Base-by-base conservation (phyloP, 441 rosid species). In the Adansonia grandidieri region DNA sequence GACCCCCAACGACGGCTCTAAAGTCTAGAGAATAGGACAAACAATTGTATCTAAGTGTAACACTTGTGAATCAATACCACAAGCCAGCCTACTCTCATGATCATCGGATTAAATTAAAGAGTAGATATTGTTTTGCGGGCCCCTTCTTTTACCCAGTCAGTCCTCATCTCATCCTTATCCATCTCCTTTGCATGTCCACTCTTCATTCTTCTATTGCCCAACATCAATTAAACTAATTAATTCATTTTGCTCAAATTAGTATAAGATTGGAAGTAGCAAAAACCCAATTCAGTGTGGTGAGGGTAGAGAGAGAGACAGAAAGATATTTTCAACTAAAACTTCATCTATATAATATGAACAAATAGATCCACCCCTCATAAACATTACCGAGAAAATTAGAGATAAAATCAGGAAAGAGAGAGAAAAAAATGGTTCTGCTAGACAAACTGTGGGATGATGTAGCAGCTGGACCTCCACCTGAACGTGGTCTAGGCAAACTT, bases 371-470 rank as follows among this genome's bases (percentile, higher is more conserved):
- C 9, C 9, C 79, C 1, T 48, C 50, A 22, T 5, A 48, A 63
- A 8, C 9, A 67, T 48, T 0, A 56, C 47, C 24, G 4, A 13
- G 28, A n/a, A 62, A 22, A 20, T 1, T 20, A n/a, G 14, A 44
- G 4, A 9, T 42, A 5, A 5, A 42, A 42, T 42, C 20, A 2
- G 40, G 15, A 28, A 14, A 56, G 5, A 66, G 2, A 15, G 42
- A 15, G 22, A 32, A 32, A 42, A 53, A 67, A 77, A 62, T 91
- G 90, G 92, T 89, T 78, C 74, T 96, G 82, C 87, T 96, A 1
- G 98, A 93, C 69, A 91, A 86, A 78, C 80, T 96, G 6, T 96
- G 99, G 99, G 99, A 96, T 63, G 98, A 96, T 50, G 91, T 87
- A 4, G 86, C 90, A 5, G 99, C 97, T 2, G 99, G 99, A 15